These are phyloP conservation scores for Eucalyptus regnans DNA, from an alignment of 345 rosid genomes.

Conservation along the genomic window DNA sequence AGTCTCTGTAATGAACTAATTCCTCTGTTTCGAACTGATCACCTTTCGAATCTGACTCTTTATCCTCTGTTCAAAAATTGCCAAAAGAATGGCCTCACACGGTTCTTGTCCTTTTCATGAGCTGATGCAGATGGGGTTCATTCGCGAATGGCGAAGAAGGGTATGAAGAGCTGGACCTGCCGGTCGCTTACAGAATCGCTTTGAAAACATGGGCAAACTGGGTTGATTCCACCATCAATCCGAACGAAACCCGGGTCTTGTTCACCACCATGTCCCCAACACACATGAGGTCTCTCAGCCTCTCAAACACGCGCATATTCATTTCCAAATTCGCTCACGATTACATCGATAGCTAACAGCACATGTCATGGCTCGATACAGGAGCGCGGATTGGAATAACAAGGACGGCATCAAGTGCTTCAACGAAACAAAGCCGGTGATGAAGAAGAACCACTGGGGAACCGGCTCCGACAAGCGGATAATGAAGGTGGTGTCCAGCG, in stretches of 20 bases:
- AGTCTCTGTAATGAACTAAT: slow-evolving; percentile 39
- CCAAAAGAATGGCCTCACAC: not conserved
- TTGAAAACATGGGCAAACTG: slow-evolving; percentile 92
- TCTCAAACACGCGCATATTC: not conserved
- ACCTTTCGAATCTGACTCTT: not conserved
- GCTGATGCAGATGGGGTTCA: slow-evolving; percentile 60
- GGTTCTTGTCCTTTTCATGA: not conserved
- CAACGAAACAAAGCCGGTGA: slow-evolving; percentile 74
- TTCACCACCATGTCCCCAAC: slow-evolving; percentile 89
- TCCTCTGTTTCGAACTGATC: not conserved
- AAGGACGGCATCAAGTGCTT: slow-evolving; percentile 61
- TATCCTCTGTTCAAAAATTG: not conserved
- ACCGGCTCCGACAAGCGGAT: slow-evolving; percentile 41
- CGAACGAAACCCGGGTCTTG: slow-evolving; percentile 70
- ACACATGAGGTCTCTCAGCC: slow-evolving; percentile 43
- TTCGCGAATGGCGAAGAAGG: slow-evolving; percentile 70
- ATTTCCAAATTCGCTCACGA: not conserved
- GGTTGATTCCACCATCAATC: slow-evolving; percentile 67
- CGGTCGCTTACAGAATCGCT: slow-evolving; percentile 53
- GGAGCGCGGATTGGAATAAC: slow-evolving; percentile 67
- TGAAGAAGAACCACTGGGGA: slow-evolving; percentile 34
- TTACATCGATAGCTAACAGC: not conserved
- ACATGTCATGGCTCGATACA: not conserved
- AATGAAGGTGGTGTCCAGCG: slow-evolving; percentile 58
- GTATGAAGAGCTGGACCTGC: slow-evolving; percentile 51